Conservation (phyloP, 257 asterid genomes). For the Solanum pimpinellifolium region DNA sequence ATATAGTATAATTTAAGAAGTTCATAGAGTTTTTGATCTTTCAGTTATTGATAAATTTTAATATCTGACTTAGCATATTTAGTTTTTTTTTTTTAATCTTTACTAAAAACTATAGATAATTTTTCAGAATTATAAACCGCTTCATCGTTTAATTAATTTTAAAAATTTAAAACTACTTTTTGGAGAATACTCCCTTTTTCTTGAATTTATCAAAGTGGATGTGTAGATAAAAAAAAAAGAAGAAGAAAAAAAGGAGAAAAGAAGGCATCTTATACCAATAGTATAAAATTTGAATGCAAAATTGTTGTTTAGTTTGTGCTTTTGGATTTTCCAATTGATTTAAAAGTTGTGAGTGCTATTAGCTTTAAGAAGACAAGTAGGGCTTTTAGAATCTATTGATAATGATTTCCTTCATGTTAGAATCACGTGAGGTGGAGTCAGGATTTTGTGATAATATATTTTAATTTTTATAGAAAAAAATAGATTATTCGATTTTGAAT, state of each 20-base stretch:
- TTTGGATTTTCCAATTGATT: not conserved
- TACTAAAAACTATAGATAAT: not conserved
- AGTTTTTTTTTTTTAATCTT: not conserved
- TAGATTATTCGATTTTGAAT: not conserved
- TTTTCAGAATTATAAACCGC: not conserved
- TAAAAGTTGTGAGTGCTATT: not conserved
- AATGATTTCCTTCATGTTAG: not conserved
- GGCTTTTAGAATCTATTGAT: not conserved
- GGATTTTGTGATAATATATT: not conserved
- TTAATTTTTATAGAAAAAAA: not conserved
- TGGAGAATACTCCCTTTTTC: not conserved
- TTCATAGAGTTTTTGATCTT: not conserved
- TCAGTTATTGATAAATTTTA: not conserved
- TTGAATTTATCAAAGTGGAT: not conserved
- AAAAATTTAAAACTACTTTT: not conserved
- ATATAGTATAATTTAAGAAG: not conserved
- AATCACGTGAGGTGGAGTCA: not conserved
- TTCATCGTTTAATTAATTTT: not conserved
- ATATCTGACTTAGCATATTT: not conserved
- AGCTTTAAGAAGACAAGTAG: not conserved
- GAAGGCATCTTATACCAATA: not conserved
- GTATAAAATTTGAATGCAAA: not conserved
- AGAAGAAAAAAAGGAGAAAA: not conserved
- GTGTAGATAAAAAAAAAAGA: not conserved
- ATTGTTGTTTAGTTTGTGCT: not conserved